Base-by-base conservation (phyloP, 345 rosid genomes). In the Salix viminalis region DNA sequence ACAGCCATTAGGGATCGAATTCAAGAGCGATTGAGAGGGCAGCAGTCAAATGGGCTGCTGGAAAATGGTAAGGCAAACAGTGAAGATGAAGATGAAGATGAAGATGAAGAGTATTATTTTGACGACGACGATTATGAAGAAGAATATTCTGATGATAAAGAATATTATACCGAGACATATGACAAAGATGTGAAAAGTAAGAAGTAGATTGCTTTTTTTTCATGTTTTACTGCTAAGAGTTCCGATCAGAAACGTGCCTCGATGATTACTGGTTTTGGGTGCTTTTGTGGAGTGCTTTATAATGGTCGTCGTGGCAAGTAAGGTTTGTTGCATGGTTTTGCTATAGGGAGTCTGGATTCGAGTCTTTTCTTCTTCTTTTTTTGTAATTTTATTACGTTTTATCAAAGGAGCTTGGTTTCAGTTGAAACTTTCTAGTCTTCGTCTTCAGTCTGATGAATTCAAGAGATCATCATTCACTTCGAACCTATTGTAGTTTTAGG, bases 1-100 rank as follows among this genome's bases (percentile, higher is more conserved):
- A 91, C 94, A 44, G 97, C 94, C 74, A 94, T 94, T 54, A 86
- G 92, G 81, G 97, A 92, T 73, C 69, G 93, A 69, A 94, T 92
- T 85, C 97, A 91, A 72, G 98, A 92, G 79, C 87, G 89, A 70
- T 70, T 94, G 72, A 88, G 79, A 83, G 85, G 86, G 71, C 97
- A 90, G 81, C 84, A 71, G 32, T 75, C 56, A 21, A 72, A 21
- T 32, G 81, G 74, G 60, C 72, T 86, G 56, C 77, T 91, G 75
- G 72, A 58, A 78, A 85, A 85, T 12, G 89, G 93, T 2, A 66
- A 70, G 48, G 73, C 28, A 2, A 23, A 58, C 64, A 58, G 64
- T 23, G 82, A 79, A 1, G 78, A 75, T 0, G 85, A 80, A 2
- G 78, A 75, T 0, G 85, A 80, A 2, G 83, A 85, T n/a, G 85